Evolutionary conservation across 768 basidiomycete species (phyloP), one percentile per base, ranked within the genome.

Genomic region (Podaxis sp.): DNA sequence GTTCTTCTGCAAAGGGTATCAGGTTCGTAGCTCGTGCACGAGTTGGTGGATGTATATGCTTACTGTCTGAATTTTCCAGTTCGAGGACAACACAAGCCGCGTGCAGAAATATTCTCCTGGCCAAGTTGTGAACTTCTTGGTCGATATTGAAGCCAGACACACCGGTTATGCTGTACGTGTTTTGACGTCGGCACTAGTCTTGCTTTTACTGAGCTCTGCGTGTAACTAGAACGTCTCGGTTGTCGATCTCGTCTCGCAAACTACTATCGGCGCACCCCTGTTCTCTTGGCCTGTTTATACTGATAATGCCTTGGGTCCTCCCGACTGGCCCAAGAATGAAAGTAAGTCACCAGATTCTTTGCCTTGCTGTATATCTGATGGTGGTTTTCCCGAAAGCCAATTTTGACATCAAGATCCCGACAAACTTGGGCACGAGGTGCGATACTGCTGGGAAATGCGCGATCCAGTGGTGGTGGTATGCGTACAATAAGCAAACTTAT

Each of bases 401-500:
- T 46, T 77, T 76, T 49, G 65, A 65, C 9, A 68, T 75, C 43
- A 72, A 71, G 71, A 54, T 59, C 22, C 57, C 53, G 53, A 54
- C 64, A 2, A 63, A 75, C 63, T 67, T 76, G 24, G 74, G 71
- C 3, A 64, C 67, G 15, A 65, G 67, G 55, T 78, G 75, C 63
- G 55, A 66, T 11, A 67, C 60, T 8, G 65, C 67, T 7, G 76
- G 75, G 4, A 66, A 69, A 9, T 78, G 76, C 41, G 75, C 75
- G 9, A 74, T 77, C 62, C 76, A 77, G 61, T 78, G 77, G 75
- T 76, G 71, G 71, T 77, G 74, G 74, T 73, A 68, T 57, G 70
- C 57, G 0, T 67, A 63, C 41, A 73, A 72, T 59, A 60, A 63
- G 27, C 74, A 76, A 66, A 75, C 75, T 0, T 77, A 75, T 57